Conservation (phyloP, 2,329 filamentous ascomycete species). For the Calonectria henricotiae region DNA sequence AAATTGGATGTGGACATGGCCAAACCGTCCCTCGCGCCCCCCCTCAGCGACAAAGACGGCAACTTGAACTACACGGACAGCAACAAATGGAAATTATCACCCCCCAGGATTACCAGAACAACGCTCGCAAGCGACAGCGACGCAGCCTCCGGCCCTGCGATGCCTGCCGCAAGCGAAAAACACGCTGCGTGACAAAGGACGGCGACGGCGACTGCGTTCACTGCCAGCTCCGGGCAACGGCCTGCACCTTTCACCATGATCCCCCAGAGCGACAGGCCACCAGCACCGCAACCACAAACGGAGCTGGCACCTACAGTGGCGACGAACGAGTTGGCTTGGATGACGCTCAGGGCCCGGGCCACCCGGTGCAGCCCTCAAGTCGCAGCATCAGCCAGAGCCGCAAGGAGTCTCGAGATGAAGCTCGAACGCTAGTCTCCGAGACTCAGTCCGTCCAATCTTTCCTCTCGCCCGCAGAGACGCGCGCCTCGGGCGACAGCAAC, state of each 20-base stretch:
- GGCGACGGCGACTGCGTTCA: slow-evolving; percentile 52
- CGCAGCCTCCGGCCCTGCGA: slow-evolving; percentile 55
- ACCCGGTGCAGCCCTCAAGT: slow-evolving; percentile 15
- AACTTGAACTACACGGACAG: slow-evolving; percentile 34
- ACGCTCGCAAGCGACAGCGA: slow-evolving; percentile 52
- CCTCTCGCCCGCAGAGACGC: slow-evolving; percentile 50
- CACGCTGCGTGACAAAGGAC: slow-evolving; percentile 55
- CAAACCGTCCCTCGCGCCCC: slow-evolving; percentile 32
- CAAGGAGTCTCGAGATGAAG: slow-evolving; percentile 50
- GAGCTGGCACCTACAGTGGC: slow-evolving; percentile 38
- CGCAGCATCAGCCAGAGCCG: slow-evolving; percentile 41
- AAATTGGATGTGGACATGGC: slow-evolving; percentile 39
- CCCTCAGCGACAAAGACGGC: slow-evolving; percentile 31
- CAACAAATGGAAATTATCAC: slow-evolving; percentile 55
- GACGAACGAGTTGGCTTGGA: slow-evolving; percentile 43
- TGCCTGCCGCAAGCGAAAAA: slow-evolving; percentile 56
- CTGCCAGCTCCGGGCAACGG: slow-evolving; percentile 51
- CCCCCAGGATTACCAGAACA: slow-evolving; percentile 54
- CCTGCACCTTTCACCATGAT: slow-evolving; percentile 54
- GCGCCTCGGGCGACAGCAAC: slow-evolving; percentile 49
- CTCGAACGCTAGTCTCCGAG: slow-evolving; percentile 45
- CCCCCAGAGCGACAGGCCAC: slow-evolving; percentile 51
- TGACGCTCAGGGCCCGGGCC: slow-evolving; percentile 32
- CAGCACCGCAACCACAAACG: slow-evolving; percentile 40
- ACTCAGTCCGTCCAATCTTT: slow-evolving; percentile 50